phyloP scores from a whole-genome alignment of 306 rosid species.

The Vigna reflexopilosa region DNA sequence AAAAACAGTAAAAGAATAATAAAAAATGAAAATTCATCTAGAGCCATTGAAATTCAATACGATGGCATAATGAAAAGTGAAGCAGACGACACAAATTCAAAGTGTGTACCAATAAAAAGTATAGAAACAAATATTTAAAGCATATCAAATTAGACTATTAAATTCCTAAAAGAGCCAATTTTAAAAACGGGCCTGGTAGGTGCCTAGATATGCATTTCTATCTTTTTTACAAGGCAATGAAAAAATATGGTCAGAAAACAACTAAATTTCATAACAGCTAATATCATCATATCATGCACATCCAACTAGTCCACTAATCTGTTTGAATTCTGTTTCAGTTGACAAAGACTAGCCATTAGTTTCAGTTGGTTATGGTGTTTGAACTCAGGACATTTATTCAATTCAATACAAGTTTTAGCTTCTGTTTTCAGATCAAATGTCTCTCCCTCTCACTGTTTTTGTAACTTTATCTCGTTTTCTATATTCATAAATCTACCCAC shows the following conservation, averaged over 20 bases:
- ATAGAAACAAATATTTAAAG: constrained; percentile 18
- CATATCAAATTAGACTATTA: constrained; percentile 14
- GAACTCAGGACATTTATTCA: background rate
- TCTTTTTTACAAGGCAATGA: constrained; percentile 4
- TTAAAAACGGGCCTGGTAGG: constrained; percentile 5
- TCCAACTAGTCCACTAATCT: background rate
- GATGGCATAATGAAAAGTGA: constrained; percentile 1
- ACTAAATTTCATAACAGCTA: background rate
- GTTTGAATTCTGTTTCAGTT: background rate
- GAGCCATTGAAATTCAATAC: constrained; percentile 6
- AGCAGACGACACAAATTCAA: constrained; percentile 13
- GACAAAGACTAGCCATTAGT: background rate
- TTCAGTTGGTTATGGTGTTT: background rate
- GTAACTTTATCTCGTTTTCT: background rate
- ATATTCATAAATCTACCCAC: background rate
- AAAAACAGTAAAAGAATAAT: no score
- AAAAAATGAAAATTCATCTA: no score
- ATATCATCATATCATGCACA: background rate
- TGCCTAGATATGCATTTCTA: constrained; percentile 14
- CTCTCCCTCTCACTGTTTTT: background rate
- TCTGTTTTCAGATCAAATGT: background rate
- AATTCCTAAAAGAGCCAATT: background rate
- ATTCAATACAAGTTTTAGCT: background rate
- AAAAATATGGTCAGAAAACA: constrained; percentile 2
- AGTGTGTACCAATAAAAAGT: background rate